Percentiles rank a stretch among this genome's conserved stretches.
Evolutionary conservation across 306 rosid species (phyloP).

Genomic region (Ziziphus jujuba): DNA sequence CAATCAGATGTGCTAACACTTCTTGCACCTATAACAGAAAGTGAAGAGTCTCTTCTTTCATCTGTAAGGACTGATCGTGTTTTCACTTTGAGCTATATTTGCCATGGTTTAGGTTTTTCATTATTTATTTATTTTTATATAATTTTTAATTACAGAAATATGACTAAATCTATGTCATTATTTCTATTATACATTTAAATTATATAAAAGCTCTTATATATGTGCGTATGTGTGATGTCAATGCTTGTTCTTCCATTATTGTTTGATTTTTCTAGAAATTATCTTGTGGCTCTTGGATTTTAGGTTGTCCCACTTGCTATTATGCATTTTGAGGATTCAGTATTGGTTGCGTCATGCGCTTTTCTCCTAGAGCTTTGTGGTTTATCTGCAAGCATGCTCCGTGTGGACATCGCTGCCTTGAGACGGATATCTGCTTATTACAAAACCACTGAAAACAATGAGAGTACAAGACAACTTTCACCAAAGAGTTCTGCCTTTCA

Average conservation of each 20-base stretch:
- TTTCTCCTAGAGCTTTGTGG: constrained; percentile 91
- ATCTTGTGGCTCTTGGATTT: constrained; percentile 24
- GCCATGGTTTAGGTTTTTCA: too few relatives aligned
- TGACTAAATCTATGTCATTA: background rate
- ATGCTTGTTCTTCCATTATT: background rate
- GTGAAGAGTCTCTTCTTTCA: constrained; percentile 71
- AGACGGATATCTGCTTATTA: constrained; percentile 77
- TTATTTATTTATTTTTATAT: too few relatives aligned
- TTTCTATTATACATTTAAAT: background rate
- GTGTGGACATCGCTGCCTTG: constrained; percentile 71
- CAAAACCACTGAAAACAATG: constrained; percentile 55
- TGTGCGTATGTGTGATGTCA: too few relatives aligned
- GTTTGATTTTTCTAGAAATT: constrained; percentile 10
- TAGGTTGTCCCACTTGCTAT: constrained; percentile 84
- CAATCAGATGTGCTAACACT: constrained; percentile 85
- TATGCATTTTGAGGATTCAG: constrained; percentile 81
- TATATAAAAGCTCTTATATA: too few relatives aligned
- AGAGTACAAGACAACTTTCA: constrained; percentile 60
- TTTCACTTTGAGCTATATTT: constrained; percentile 12
- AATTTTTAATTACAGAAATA: background rate
- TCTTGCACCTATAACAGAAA: constrained; percentile 69
- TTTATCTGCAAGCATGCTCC: constrained; percentile 78
- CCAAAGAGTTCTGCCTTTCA: constrained; percentile 70
- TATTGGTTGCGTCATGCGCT: constrained; percentile 86
- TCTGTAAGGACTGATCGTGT: constrained; percentile 52